A percentile compares a stretch with the other conserved stretches of the same genome.
phyloP scores from a whole-genome alignment of 2,329 filamentous ascomycete species.

The Fusarium sambucinum region DNA sequence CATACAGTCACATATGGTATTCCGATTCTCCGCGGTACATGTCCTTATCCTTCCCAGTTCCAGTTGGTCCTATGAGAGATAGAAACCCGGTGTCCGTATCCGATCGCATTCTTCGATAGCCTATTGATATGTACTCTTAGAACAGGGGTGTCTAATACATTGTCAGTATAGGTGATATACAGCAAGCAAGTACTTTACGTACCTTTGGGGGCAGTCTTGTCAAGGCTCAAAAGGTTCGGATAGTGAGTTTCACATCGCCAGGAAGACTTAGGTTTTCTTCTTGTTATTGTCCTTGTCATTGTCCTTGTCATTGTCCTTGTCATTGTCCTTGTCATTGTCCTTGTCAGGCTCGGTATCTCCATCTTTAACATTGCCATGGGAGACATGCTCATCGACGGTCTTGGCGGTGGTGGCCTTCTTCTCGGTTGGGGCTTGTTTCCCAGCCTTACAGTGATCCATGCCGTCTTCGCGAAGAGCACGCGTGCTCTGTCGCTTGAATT shows the following conservation, averaged over 20 bases:
- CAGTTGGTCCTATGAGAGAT: background rate
- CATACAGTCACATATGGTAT: background rate
- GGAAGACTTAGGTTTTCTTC: constrained; percentile 5
- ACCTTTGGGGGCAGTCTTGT: background rate
- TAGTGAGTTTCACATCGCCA: constrained; percentile 1
- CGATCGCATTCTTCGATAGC: constrained; percentile 1
- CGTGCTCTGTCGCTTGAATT: constrained; percentile 24
- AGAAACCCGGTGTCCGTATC: background rate
- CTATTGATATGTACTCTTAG: background rate
- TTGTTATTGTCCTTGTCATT: background rate
- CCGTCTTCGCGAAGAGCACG: background rate
- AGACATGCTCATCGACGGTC: background rate
- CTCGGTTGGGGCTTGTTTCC: constrained; percentile 3
- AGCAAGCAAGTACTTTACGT: background rate
- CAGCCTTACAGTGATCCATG: background rate
- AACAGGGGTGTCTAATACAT: background rate
- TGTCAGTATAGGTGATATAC: background rate
- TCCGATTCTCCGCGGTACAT: constrained; percentile 1
- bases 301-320: background rate
- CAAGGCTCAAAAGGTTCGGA: constrained; percentile 1
- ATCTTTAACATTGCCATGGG: background rate
- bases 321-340: too few relatives aligned
- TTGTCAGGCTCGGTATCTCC: background rate
- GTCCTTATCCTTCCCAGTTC: background rate
- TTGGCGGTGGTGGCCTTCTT: background rate